Evolutionary conservation across 225 moss, liverwort and hornwort genomes (phyloP).

Genomic region (Lunularia cruciata): DNA sequence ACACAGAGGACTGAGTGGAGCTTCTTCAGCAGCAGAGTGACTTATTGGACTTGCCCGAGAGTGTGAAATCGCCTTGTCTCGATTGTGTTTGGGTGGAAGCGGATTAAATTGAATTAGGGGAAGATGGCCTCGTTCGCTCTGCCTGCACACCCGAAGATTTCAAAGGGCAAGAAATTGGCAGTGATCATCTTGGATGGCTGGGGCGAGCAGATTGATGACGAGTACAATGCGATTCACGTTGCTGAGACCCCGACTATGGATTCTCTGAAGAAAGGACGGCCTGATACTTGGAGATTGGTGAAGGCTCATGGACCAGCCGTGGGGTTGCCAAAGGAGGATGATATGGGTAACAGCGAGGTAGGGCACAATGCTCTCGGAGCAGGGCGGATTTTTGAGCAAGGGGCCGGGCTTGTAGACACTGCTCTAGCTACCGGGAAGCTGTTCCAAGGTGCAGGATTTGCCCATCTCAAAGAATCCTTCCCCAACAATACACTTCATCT

Average conservation of each 20-base stretch:
- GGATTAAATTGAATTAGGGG: neutral
- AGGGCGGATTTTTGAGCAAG: conserved; percentile 55
- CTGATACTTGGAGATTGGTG: conserved; percentile 50
- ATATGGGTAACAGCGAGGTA: conserved; percentile 62
- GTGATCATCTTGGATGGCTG: conserved; percentile 86
- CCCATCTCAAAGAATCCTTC: conserved; percentile 63
- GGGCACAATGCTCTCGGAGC: conserved; percentile 62
- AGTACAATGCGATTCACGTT: conserved; percentile 75
- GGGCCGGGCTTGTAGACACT: conserved; percentile 83
- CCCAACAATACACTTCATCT: conserved; percentile 74
- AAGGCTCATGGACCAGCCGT: conserved; percentile 56
- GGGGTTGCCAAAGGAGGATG: conserved; percentile 55
- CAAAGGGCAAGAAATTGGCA: conserved; percentile 83
- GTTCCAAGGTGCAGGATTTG: conserved; percentile 70
- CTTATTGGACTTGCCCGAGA: too few relatives aligned
- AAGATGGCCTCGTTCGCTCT: conserved; percentile 29
- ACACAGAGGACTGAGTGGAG: too few relatives aligned
- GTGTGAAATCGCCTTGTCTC: too few relatives aligned
- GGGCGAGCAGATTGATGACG: conserved; percentile 87
- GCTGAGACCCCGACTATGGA: conserved; percentile 92
- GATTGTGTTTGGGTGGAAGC: too few relatives aligned
- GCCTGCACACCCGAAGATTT: conserved; percentile 59
- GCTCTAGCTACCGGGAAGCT: conserved; percentile 66
- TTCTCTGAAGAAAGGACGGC: conserved; percentile 59
- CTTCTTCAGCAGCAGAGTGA: too few relatives aligned